Base-by-base conservation (phyloP, 2,329 filamentous ascomycete genomes). In the Ceratocystiopsis minuta region DNA sequence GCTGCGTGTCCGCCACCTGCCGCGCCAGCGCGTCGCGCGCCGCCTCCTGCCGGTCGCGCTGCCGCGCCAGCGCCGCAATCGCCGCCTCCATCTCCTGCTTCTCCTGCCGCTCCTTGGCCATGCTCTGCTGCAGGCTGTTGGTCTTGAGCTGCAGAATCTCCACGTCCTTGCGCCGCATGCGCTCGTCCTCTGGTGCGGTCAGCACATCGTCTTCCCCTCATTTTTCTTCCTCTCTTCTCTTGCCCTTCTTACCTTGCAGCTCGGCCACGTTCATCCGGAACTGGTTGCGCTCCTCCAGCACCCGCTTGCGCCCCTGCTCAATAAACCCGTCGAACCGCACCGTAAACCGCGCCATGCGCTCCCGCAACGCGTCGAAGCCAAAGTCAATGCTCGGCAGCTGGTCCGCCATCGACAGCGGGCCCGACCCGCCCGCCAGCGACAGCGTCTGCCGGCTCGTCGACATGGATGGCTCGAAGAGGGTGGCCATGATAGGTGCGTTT, bases 291-390 rank as follows among this genome's bases (percentile, higher is more conserved):
- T 96, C 87, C 54, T 95, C 86, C 9, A 96, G 60, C 0, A 96
- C 84, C 41, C 83, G 75, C 60, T 92, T 92, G 39, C 88, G 73
- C 0, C 87, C 86, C 49, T 83, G 78, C 55, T 94, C 88, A 48
- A 98, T 95, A 52, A 95, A 96, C 0, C 78, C 77, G 56, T 98
- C 90, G 53, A 98, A 98, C 52, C 76, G 80, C 10, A 75, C 71
- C 0, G 82, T 95, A 58, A 98, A 98, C 48, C 82, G 84, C 42
- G 79, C 72, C 90, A 98, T 96, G 61, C 86, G 82, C 54, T 88
- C 85, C 61, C 88, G 87, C 55, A 98, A 63, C 51, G 95, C 85
- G 53, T 96, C 87, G 59, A 96, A 96, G 45, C 86, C 86, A 59
- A 98, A 96, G 60, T 94, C 86, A 59, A 93, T 82, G 57, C 72